phyloP scores from a whole-genome alignment of 1,139 yeast species.

The Pneumocystis carinii region DNA sequence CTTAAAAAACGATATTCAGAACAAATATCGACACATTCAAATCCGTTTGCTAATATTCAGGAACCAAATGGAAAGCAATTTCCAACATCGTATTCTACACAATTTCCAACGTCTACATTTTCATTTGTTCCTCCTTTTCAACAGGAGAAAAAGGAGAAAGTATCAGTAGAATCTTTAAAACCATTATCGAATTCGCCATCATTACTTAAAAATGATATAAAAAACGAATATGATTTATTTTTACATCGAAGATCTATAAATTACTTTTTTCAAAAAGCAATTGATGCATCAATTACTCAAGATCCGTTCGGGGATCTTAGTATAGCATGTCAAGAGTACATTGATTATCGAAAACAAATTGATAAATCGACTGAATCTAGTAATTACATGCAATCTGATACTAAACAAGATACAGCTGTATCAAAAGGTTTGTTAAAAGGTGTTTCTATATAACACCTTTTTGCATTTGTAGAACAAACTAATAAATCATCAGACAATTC shows the following conservation, averaged over 20 bases:
- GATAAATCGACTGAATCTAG: not conserved
- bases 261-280: slow-evolving; percentile 3
- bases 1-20: not conserved
- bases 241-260: slow-evolving; percentile 6
- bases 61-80: not conserved
- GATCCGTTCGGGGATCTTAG: slow-evolving; percentile 7
- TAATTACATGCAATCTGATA: not conserved
- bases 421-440: not conserved
- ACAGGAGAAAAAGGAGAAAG: not conserved
- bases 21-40: not conserved
- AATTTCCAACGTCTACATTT: not conserved
- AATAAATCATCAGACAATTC: not conserved
- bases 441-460: not conserved
- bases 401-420: not conserved
- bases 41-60: not conserved
- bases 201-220: not conserved
- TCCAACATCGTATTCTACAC: not conserved
- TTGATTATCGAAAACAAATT: not conserved
- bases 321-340: slow-evolving; percentile 2
- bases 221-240: slow-evolving; percentile 3
- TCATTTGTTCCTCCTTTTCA: not conserved
- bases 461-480: not conserved
- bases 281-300: slow-evolving; percentile 3
- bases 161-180: not conserved
- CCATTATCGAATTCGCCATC: not conserved